Evolutionary conservation across 768 basidiomycete species (phyloP), one percentile per base, ranked within the genome.

Genomic region (Kwoniella shandongensis): DNA sequence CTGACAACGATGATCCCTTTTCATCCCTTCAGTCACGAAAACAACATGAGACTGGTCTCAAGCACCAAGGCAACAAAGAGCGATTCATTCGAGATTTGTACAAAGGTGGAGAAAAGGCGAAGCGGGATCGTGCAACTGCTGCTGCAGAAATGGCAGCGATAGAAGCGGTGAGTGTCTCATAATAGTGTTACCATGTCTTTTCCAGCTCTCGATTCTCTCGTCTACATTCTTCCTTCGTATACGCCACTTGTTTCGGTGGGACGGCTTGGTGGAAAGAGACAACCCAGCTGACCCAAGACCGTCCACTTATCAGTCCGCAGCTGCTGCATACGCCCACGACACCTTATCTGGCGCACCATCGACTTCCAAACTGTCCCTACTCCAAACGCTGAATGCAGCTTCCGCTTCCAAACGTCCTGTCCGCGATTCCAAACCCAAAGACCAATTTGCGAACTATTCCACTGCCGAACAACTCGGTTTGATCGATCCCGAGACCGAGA

Each of bases 51-150:
- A 88, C 84, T 62, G 96, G 96, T 39, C 79, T 97, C 42, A 84
- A 89, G 29, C 96, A 99, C 80, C 88, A 93, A 71, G 96, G 94
- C 42, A 96, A 89, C 74, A 84, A 88, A 57, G 94, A 99, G 69
- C 83, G 93, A 17, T 96, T 87, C 77, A 88, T 98, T 55, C 81
- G 92, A 22, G 85, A 88, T 36, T 82, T 98, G 40, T 99, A 98
- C 83, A 97, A 97, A 80, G 78, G 83, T 3, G 90, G 94, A 1
- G 89, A 74, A 35, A 61, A 62, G 60, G 70, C 75, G 13, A 72
- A 73, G 58, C 52, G 69, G 59, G 78, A 77, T 36, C 75, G 76
- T 44, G 73, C 61, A 13, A 69, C 89, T 77, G 89, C 88, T 79
- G 85, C 84, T 59, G 88, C 86, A 58, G 90, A 96, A 74, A 91